These are phyloP conservation scores for Drechslera avenae DNA, from an alignment of 2,329 filamentous ascomycete species.

Conservation along the genomic window DNA sequence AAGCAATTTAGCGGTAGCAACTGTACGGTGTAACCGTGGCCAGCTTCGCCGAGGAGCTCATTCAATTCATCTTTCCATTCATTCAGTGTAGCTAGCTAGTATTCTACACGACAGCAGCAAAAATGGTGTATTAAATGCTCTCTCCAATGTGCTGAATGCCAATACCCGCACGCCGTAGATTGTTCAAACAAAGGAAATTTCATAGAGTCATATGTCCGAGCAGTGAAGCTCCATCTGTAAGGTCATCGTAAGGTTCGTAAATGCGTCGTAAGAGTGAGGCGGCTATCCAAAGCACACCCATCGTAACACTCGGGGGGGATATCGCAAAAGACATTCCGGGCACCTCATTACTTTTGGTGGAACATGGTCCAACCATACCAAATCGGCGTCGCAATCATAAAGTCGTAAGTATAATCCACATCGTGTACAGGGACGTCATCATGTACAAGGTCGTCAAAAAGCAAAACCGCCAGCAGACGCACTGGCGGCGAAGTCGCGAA, in stretches of 20 bases:
- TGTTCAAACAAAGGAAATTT: slow-evolving; percentile 11
- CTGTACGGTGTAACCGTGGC: background rate
- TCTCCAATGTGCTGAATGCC: slow-evolving; percentile 6
- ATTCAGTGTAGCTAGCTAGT: background rate
- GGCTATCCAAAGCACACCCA: slow-evolving; percentile 33
- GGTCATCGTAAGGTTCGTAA: slow-evolving; percentile 35
- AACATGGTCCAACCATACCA: slow-evolving; percentile 26
- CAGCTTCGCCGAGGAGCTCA: background rate
- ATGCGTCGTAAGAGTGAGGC: slow-evolving; percentile 46
- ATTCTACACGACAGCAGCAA: slow-evolving; percentile 1
- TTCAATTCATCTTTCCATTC: too few species aligned
- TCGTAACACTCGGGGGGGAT: slow-evolving; percentile 44
- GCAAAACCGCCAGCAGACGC: slow-evolving; percentile 27
- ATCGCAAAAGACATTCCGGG: slow-evolving; percentile 34
- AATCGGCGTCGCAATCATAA: slow-evolving; percentile 40
- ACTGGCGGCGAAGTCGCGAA: slow-evolving; percentile 54
- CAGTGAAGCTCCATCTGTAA: slow-evolving; percentile 20
- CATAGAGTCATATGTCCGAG: slow-evolving; percentile 17
- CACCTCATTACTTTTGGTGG: slow-evolving; percentile 35
- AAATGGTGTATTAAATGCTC: slow-evolving; percentile 10
- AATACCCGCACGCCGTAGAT: slow-evolving; percentile 11
- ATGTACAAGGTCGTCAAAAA: slow-evolving; percentile 26
- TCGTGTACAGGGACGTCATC: slow-evolving; percentile 19
- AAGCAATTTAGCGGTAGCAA: background rate
- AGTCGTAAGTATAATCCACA: slow-evolving; percentile 25